A percentile compares a stretch with the other conserved stretches of the same genome.
phyloP scores from a whole-genome alignment of 345 rosid species.

The Eucalyptus leucophloia region DNA sequence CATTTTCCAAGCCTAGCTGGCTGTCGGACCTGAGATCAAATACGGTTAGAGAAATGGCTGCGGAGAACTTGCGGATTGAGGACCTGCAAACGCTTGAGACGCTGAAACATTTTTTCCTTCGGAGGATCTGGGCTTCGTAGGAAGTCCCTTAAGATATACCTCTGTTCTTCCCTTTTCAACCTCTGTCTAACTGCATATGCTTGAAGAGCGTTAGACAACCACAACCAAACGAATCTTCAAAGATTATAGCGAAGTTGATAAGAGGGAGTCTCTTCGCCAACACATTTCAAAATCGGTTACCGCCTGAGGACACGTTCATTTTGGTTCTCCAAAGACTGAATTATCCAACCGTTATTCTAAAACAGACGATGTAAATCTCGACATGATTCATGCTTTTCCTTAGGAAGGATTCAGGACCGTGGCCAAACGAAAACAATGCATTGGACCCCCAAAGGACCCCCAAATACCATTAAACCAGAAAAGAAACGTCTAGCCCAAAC shows the following conservation, averaged over 20 bases:
- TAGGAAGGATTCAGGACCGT: not conserved
- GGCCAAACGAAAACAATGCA: not conserved
- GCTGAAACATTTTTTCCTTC: not conserved
- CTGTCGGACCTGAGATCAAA: not conserved
- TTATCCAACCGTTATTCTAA: not conserved
- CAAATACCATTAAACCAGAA: not conserved
- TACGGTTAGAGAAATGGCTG: not conserved
- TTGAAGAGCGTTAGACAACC: not conserved
- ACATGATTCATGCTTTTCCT: not conserved
- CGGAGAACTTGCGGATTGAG: not conserved
- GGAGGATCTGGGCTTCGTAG: not conserved
- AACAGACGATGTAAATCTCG: not conserved
- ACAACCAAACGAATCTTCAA: not conserved
- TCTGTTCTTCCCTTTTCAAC: not conserved
- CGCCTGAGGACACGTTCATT: not conserved
- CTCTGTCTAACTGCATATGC: not conserved
- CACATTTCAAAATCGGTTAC: not conserved
- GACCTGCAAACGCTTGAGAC: not conserved
- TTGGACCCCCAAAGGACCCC: not conserved
- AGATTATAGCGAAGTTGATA: not conserved
- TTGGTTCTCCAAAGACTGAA: not conserved
- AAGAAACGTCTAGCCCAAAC: not conserved
- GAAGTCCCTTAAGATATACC: not conserved
- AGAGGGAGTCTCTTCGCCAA: not conserved
- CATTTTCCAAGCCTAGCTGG: not conserved